phyloP scores from a whole-genome alignment of 2,329 filamentous ascomycete genomes.

The Metarhizium robertsii region DNA sequence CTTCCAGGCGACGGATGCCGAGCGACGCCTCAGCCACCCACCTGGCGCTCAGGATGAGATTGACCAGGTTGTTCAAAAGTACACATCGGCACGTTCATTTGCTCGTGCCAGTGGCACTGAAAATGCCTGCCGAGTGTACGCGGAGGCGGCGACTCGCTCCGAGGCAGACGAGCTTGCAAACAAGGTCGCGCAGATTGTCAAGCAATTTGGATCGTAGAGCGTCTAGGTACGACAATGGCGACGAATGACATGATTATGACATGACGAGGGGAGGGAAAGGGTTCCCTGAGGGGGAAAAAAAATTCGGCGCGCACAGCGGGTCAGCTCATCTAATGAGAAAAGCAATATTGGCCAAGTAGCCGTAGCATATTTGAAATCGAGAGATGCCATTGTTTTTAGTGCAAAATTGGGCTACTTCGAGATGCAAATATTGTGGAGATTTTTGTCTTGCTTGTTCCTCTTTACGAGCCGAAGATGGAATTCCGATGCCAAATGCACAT shows the following conservation, averaged over 20 bases:
- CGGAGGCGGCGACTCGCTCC: constrained; percentile 79
- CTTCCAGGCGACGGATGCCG: constrained; percentile 87
- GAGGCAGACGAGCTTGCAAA: constrained; percentile 87
- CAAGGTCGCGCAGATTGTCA: constrained; percentile 69
- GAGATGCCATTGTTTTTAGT: neutral
- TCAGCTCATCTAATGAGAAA: neutral
- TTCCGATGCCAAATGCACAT: neutral
- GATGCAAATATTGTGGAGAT: too few relatives aligned
- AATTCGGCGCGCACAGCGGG: neutral
- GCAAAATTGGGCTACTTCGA: too few relatives aligned
- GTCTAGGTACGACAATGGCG: neutral
- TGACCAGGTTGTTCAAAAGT: constrained; percentile 80
- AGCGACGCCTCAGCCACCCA: constrained; percentile 76
- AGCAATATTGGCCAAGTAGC: neutral
- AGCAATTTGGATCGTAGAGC: constrained; percentile 37
- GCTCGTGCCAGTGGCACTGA: constrained; percentile 91
- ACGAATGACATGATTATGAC: neutral
- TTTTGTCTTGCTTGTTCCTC: too few relatives aligned
- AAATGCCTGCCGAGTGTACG: constrained; percentile 92
- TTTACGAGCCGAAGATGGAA: neutral
- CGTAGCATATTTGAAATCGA: neutral
- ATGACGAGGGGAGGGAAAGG: neutral
- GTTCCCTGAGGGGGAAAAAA: neutral
- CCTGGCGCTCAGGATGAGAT: constrained; percentile 75
- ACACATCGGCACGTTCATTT: constrained; percentile 81